Conservation (phyloP, 495 filamentous ascomycete species). For the Thermothielavioides terrestris region DNA sequence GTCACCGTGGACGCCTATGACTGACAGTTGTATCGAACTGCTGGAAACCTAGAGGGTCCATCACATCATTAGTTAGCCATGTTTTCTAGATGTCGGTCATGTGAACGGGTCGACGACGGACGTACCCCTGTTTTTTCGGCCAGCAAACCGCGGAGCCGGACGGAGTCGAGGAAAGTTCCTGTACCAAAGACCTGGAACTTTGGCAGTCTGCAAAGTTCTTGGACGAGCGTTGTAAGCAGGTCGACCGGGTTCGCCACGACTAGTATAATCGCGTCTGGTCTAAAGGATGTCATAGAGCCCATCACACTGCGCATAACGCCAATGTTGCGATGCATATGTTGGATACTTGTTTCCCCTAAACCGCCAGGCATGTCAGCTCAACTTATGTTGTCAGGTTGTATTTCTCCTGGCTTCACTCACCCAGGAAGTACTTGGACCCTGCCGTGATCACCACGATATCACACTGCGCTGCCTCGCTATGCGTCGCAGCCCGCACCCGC, state of each 20-base stretch:
- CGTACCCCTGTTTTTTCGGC: conserved; percentile 29
- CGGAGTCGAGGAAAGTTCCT: conserved; percentile 35
- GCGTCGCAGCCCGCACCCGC: conserved; percentile 28
- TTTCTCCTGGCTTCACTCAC: conserved; percentile 25
- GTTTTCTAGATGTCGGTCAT: background rate
- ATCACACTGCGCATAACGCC: conserved; percentile 32
- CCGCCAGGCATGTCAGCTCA: background rate
- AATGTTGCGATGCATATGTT: conserved; percentile 35
- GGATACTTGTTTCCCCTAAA: conserved; percentile 33
- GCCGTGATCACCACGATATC: conserved; percentile 42
- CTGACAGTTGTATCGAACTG: conserved; percentile 32
- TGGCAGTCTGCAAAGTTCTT: conserved; percentile 30
- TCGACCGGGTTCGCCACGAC: conserved; percentile 43
- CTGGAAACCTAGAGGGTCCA: conserved; percentile 22
- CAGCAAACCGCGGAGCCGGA: conserved; percentile 30
- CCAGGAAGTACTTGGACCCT: conserved; percentile 31
- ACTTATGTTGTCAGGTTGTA: background rate
- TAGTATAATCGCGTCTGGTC: conserved; percentile 30
- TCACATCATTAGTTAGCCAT: background rate
- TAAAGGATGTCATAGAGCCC: conserved; percentile 30
- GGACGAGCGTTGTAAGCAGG: conserved; percentile 35
- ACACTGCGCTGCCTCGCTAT: conserved; percentile 35
- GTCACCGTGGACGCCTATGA: conserved; percentile 39
- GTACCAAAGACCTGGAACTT: conserved; percentile 33
- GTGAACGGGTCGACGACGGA: background rate